phyloP scores from a whole-genome alignment of 805 yeast species.

The Candida suzukii region DNA sequence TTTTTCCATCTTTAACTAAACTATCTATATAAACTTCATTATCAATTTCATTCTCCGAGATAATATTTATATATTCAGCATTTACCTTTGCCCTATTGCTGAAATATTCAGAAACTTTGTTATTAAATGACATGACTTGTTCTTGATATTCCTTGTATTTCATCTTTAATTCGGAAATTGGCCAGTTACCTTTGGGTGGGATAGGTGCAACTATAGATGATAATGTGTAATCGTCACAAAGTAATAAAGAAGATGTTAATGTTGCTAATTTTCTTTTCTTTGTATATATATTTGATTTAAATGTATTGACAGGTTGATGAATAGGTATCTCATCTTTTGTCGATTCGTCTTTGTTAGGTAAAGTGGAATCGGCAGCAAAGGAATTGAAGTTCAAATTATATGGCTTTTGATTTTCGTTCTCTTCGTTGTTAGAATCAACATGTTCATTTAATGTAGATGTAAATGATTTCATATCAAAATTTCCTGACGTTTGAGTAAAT shows the following conservation, averaged over 20 bases:
- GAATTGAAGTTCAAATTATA: too few species aligned
- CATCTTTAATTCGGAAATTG: neutral
- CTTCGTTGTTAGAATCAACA: neutral
- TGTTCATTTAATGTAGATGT: constrained; percentile 10
- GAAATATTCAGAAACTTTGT: neutral
- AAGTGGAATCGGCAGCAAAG: too few species aligned
- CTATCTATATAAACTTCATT: neutral
- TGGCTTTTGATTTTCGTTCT: neutral
- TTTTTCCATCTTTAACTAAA: neutral
- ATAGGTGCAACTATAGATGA: neutral
- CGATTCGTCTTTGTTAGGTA: neutral
- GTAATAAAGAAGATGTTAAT: constrained; percentile 12
- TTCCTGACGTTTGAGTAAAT: constrained; percentile 22
- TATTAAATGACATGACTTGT: neutral
- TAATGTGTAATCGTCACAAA: constrained; percentile 5
- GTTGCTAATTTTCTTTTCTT: constrained; percentile 7
- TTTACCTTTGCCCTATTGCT: neutral
- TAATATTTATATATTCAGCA: neutral
- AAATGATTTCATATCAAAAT: constrained; percentile 21
- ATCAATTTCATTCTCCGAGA: neutral
- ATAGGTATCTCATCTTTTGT: constrained; percentile 11
- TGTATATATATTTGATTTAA: constrained; percentile 9
- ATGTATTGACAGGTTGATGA: constrained; percentile 15
- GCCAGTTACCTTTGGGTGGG: neutral
- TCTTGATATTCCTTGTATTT: neutral